These are phyloP conservation scores for Meira nashicola DNA, from an alignment of 1,284 basidiomycete genomes.

Conservation along the genomic window DNA sequence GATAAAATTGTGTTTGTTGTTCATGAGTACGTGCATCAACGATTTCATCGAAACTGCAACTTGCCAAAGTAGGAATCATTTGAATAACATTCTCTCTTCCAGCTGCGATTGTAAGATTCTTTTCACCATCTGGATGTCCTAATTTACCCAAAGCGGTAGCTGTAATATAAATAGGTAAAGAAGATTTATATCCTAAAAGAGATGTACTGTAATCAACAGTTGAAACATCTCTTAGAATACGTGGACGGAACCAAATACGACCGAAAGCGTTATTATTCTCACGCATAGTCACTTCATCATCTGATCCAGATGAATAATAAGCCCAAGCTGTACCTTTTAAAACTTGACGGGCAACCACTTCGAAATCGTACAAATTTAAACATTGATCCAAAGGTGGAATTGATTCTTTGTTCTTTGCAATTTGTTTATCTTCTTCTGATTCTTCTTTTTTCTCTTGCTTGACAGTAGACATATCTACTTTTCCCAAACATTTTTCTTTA, in stretches of 20 bases:
- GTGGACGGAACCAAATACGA: constrained; percentile 90
- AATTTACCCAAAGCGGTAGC: constrained; percentile 82
- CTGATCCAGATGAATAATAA: constrained; percentile 52
- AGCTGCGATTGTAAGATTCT: constrained; percentile 70
- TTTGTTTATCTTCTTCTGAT: constrained; percentile 16
- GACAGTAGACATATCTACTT: constrained; percentile 37
- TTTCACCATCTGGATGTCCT: constrained; percentile 56
- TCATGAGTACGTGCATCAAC: constrained; percentile 58
- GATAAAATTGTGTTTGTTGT: constrained; percentile 25
- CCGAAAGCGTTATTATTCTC: constrained; percentile 85
- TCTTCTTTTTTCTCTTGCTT: constrained; percentile 22
- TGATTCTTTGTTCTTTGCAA: constrained; percentile 21
- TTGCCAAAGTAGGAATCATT: constrained; percentile 66
- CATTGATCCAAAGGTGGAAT: constrained; percentile 69
- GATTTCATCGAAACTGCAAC: constrained; percentile 83
- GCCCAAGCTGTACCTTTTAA: constrained; percentile 50
- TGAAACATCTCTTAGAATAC: constrained; percentile 76
- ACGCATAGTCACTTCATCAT: constrained; percentile 62
- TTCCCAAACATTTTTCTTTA: constrained; percentile 44
- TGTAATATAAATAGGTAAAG: constrained; percentile 76
- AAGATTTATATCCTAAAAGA: constrained; percentile 63
- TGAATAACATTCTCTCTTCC: constrained; percentile 69
- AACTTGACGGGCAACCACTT: constrained; percentile 56
- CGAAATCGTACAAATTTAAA: constrained; percentile 84
- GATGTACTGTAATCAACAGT: constrained; percentile 75